These are phyloP conservation scores for Clavispora fructus DNA, from an alignment of 805 yeast species.

Conservation along the genomic window DNA sequence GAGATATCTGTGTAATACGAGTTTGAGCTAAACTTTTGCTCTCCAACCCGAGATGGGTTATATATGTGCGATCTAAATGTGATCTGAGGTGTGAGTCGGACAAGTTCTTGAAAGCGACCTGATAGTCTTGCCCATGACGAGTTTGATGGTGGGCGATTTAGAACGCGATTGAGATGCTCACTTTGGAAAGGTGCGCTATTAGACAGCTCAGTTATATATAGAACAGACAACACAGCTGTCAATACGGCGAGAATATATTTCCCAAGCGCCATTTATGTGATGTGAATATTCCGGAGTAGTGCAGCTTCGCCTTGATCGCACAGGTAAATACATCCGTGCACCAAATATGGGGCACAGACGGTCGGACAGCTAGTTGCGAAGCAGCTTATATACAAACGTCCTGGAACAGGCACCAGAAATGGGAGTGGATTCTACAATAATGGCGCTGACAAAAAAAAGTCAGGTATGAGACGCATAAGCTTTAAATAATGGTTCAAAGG, in stretches of 20 bases:
- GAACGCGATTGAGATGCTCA: neutral
- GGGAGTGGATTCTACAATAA: neutral
- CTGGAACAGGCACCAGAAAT: neutral
- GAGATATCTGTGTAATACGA: constrained; percentile 11
- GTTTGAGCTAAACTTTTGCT: constrained; percentile 14
- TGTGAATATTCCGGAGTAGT: neutral
- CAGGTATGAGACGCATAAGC: too few species aligned
- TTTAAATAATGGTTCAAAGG: too few species aligned
- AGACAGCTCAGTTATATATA: neutral
- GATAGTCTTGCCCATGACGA: neutral
- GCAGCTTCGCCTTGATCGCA: neutral
- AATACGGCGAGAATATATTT: neutral
- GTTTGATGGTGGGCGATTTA: neutral
- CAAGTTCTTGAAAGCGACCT: neutral
- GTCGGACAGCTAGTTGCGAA: neutral
- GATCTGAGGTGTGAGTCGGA: neutral
- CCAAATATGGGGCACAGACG: neutral
- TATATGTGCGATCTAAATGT: constrained; percentile 4
- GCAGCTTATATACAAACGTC: neutral
- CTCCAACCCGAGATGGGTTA: constrained; percentile 10
- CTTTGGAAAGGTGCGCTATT: neutral
- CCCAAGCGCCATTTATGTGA: neutral
- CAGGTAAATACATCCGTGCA: neutral
- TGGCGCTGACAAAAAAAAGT: neutral
- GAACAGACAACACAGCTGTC: neutral